Percentiles rank a stretch among this genome's conserved stretches.
Evolutionary conservation across 495 filamentous ascomycete genomes (phyloP).

Genomic region (Trichocladium antarcticum): DNA sequence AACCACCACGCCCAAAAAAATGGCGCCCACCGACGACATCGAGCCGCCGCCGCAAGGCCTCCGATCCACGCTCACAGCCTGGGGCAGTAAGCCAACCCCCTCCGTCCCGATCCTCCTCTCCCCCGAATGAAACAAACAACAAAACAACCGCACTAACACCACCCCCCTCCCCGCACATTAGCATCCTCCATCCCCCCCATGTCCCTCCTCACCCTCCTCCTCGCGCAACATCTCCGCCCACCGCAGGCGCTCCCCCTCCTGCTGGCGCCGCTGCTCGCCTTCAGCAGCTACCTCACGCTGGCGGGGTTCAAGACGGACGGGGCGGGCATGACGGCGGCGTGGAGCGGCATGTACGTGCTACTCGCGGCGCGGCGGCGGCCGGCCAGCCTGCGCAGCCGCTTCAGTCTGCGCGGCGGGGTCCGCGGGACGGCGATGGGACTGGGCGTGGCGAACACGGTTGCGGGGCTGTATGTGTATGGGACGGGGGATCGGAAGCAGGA

Average conservation of each 20-base stretch:
- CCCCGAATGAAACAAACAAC: neutral
- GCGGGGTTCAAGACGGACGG: constrained; percentile 67
- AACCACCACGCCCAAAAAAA: constrained; percentile 14
- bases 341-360: constrained; percentile 74
- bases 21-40: constrained; percentile 30
- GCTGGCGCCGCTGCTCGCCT: constrained; percentile 75
- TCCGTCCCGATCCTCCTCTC: neutral
- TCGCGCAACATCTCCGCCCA: constrained; percentile 65
- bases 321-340: constrained; percentile 75
- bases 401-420: constrained; percentile 53
- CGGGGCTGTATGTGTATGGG: constrained; percentile 60
- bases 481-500: constrained; percentile 46
- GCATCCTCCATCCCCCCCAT: constrained; percentile 72
- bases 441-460: constrained; percentile 56
- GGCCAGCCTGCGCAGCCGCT: constrained; percentile 35
- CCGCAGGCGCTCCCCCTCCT: constrained; percentile 64
- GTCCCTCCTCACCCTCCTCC: constrained; percentile 66
- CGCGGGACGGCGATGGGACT: constrained; percentile 62
- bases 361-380: constrained; percentile 58
- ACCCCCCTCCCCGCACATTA: constrained; percentile 22
- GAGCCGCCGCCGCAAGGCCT: constrained; percentile 41
- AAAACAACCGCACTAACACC: neutral
- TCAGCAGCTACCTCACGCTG: constrained; percentile 75
- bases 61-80: constrained; percentile 45
- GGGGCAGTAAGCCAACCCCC: constrained; percentile 54